Evolutionary conservation across 257 asterid species (phyloP).

Genomic region (Solanum tarapatanum): DNA sequence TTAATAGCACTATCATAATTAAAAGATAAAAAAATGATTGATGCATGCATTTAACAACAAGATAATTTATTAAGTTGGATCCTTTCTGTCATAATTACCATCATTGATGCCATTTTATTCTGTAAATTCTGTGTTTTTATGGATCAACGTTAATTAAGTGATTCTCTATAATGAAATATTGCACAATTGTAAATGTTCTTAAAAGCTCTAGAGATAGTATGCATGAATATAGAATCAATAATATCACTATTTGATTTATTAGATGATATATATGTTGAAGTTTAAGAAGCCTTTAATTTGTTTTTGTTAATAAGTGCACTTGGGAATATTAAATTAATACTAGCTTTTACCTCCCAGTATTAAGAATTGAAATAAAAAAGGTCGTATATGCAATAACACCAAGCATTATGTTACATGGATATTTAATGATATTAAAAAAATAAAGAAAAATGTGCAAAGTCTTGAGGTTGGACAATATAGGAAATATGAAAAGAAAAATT

Average conservation of each 20-base stretch:
- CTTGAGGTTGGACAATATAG: not conserved
- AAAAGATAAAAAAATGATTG: not conserved
- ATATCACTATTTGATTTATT: not conserved
- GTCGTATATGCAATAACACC: not conserved
- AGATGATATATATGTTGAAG: not conserved
- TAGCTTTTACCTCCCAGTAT: not conserved
- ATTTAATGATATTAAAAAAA: not conserved
- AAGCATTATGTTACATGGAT: not conserved
- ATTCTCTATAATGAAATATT: not conserved
- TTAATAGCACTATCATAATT: not conserved
- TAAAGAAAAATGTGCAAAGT: not conserved
- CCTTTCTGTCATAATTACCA: not conserved
- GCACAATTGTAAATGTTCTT: not conserved
- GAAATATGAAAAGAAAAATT: not conserved
- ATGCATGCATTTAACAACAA: not conserved
- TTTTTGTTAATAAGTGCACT: not conserved
- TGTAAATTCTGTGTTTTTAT: not conserved
- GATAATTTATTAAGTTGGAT: not conserved
- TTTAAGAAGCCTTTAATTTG: not conserved
- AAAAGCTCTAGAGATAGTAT: not conserved
- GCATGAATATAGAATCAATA: not conserved
- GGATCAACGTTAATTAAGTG: not conserved
- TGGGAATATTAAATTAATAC: not conserved
- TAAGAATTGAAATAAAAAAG: not conserved
- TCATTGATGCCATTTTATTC: not conserved